Evolutionary conservation across 108 stramenopile species (phyloP).

Genomic region (Poteriospumella lacustris): DNA sequence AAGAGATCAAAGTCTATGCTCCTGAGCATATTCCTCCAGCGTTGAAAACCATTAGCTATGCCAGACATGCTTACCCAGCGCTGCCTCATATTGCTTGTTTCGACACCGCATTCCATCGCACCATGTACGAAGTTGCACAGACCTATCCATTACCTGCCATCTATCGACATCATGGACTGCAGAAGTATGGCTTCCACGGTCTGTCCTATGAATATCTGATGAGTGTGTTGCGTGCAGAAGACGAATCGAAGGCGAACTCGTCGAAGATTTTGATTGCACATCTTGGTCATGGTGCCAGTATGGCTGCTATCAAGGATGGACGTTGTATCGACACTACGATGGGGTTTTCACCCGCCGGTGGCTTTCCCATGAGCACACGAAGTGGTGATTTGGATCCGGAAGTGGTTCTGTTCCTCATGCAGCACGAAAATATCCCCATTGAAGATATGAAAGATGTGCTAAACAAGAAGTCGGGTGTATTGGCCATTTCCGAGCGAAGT

Average conservation of each 20-base stretch:
- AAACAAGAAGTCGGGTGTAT: constrained; percentile 55
- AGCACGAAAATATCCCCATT: constrained; percentile 30
- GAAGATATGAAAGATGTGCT: constrained; percentile 45
- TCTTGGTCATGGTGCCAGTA: constrained; percentile 52
- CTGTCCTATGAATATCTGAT: constrained; percentile 47
- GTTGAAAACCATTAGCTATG: too few species aligned
- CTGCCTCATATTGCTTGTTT: constrained; percentile 55
- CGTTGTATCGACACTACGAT: constrained; percentile 53
- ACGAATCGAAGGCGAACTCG: constrained; percentile 27
- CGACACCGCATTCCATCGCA: constrained; percentile 57
- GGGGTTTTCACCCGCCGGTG: constrained; percentile 55
- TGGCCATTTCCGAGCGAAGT: constrained; percentile 39
- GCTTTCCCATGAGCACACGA: constrained; percentile 59
- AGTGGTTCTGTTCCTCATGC: constrained; percentile 36
- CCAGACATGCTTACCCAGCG: constrained; percentile 30
- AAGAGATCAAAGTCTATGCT: too few species aligned
- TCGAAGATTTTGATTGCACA: constrained; percentile 54
- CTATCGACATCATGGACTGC: constrained; percentile 32
- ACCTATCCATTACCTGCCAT: constrained; percentile 52
- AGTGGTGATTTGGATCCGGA: constrained; percentile 53
- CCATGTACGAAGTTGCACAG: constrained; percentile 47
- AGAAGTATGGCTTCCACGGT: constrained; percentile 62
- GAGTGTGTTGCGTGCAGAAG: constrained; percentile 41
- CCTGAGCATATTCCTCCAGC: too few species aligned
- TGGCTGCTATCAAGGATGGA: constrained; percentile 44